Conservation (phyloP, 1,284 basidiomycete species). For the Ceratobasidium sp. region DNA sequence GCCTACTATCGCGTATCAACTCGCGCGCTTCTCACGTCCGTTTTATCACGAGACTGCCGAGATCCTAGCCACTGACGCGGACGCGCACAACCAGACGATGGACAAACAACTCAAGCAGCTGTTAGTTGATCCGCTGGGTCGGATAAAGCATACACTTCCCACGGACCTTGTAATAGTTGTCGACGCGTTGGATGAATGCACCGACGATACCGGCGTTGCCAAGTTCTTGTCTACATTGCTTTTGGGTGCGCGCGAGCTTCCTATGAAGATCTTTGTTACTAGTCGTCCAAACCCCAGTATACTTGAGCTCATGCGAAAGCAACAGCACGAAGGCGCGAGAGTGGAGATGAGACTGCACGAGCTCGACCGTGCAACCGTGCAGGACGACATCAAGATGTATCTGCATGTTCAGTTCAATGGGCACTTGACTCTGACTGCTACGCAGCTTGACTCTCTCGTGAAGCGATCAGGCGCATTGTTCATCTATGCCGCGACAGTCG, state of each 20-base stretch:
- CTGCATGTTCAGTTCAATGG: neutral
- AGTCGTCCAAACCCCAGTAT: neutral
- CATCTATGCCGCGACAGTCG: constrained; percentile 12
- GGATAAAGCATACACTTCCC: neutral
- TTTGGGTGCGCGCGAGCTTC: neutral
- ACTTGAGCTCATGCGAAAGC: neutral
- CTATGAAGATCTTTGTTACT: neutral
- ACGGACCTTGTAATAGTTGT: neutral
- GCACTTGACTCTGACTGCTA: neutral
- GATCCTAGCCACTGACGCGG: neutral
- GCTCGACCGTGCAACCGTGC: constrained; percentile 25
- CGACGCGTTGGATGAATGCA: constrained; percentile 8
- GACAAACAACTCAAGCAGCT: neutral
- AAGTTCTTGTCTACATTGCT: neutral
- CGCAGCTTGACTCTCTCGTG: neutral
- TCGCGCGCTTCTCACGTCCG: neutral
- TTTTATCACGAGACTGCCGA: neutral
- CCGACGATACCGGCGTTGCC: neutral
- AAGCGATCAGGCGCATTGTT: neutral
- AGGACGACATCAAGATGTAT: constrained; percentile 32
- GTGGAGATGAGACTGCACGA: constrained; percentile 19
- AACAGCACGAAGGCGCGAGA: neutral
- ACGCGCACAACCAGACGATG: neutral
- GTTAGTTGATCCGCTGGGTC: neutral
- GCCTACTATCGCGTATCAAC: constrained; percentile 7